phyloP scores from a whole-genome alignment of 1,284 basidiomycete species.

The Heliocybe sulcata region DNA sequence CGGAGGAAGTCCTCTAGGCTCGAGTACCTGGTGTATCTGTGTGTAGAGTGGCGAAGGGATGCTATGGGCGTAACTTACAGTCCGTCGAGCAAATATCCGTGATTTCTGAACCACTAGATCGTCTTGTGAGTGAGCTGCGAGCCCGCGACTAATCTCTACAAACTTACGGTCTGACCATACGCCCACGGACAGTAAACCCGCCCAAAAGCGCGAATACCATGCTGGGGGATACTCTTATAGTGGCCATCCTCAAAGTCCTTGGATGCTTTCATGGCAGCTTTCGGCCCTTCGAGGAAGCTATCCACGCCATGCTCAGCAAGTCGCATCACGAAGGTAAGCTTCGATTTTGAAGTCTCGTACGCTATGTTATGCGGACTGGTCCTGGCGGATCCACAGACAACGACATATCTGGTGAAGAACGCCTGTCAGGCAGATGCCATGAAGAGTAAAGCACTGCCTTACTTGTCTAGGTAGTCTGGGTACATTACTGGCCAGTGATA shows the following conservation, averaged over 20 bases:
- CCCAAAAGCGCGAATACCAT: slow-evolving; percentile 47
- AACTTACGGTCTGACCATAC: slow-evolving; percentile 43
- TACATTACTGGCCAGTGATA: slow-evolving; percentile 57
- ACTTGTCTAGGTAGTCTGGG: slow-evolving; percentile 51
- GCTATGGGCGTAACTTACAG: slow-evolving; percentile 19
- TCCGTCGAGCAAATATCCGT: slow-evolving; percentile 36
- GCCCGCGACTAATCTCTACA: too few species aligned
- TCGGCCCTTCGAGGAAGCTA: slow-evolving; percentile 56
- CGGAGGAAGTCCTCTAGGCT: slow-evolving; percentile 43
- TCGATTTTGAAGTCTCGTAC: slow-evolving; percentile 21
- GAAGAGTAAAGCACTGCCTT: slow-evolving; percentile 6
- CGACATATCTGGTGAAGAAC: slow-evolving; percentile 29
- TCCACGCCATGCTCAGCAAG: neutral
- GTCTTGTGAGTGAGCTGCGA: neutral
- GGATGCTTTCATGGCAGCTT: slow-evolving; percentile 46
- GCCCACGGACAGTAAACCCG: slow-evolving; percentile 56
- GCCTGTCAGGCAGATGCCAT: neutral
- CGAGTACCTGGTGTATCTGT: slow-evolving; percentile 19
- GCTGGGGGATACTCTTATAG: slow-evolving; percentile 38
- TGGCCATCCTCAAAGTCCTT: slow-evolving; percentile 51
- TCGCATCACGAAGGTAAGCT: too few species aligned
- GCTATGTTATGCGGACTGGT: slow-evolving; percentile 57
- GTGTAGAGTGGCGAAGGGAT: neutral
- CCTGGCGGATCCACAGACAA: slow-evolving; percentile 50
- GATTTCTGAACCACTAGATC: slow-evolving; percentile 47